phyloP scores from a whole-genome alignment of 495 filamentous ascomycete genomes.

The Parathielavia hyrcaniae region DNA sequence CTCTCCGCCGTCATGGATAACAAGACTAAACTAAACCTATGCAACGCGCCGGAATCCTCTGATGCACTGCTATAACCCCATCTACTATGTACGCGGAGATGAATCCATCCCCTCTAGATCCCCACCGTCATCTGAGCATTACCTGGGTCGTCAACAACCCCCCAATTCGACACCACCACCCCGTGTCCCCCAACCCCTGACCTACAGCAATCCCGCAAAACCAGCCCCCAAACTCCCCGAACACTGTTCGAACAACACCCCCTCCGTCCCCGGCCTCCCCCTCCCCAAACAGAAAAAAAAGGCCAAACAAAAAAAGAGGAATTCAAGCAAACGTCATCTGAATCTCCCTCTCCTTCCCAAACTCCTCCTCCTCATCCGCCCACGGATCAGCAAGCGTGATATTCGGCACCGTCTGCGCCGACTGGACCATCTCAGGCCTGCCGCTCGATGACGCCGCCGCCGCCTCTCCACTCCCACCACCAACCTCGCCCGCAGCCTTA shows the following conservation, averaged over 20 bases:
- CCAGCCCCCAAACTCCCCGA: too few species aligned
- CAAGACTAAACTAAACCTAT: too few species aligned
- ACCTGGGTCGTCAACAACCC: neutral
- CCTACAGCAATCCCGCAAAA: too few species aligned
- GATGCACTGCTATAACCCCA: too few species aligned
- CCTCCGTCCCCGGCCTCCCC: neutral
- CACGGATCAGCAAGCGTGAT: conserved; percentile 67
- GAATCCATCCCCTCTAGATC: neutral
- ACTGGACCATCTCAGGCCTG: conserved; percentile 37
- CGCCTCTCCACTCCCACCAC: neutral
- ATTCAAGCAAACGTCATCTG: conserved; percentile 64
- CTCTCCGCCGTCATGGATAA: too few species aligned
- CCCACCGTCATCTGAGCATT: neutral
- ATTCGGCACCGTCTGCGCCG: conserved; percentile 38
- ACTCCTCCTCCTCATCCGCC: conserved; percentile 72
- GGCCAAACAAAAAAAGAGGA: neutral
- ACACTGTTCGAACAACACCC: neutral
- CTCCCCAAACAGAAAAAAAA: neutral
- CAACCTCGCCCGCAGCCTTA: conserved; percentile 6
- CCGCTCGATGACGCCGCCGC: conserved; percentile 16
- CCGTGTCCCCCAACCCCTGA: too few species aligned
- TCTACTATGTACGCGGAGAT: neutral
- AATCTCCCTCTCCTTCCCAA: conserved; percentile 67
- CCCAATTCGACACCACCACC: neutral
- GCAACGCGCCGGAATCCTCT: neutral